Percentiles rank a stretch among this genome's conserved stretches.
Evolutionary conservation across 306 rosid genomes (phyloP).

Genomic region (Begonia fuchsioides): DNA sequence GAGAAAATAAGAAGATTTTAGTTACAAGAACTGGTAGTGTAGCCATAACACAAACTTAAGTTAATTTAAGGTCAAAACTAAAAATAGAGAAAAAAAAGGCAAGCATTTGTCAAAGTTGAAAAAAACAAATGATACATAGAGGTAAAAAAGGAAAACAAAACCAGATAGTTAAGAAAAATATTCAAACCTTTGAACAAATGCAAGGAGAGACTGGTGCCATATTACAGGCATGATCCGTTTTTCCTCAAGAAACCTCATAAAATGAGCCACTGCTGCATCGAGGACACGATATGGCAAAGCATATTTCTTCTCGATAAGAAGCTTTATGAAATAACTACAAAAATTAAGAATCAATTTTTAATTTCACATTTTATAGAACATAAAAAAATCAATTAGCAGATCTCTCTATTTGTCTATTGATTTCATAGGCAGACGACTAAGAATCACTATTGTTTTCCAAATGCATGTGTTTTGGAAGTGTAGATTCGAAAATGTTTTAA

Average conservation of each 20-base stretch:
- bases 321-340: slow-evolving; percentile 89
- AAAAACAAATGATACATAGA: background rate
- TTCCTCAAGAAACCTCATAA: slow-evolving; percentile 60
- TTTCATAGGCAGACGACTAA: too few species aligned
- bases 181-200: slow-evolving; percentile 76
- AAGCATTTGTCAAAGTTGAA: background rate
- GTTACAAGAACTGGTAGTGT: too few species aligned
- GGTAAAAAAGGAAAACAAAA: slow-evolving; percentile 1
- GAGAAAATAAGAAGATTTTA: background rate
- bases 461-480: too few species aligned
- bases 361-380: too few species aligned
- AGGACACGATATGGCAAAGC: slow-evolving; percentile 81
- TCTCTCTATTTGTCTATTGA: too few species aligned
- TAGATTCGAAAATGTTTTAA: too few species aligned
- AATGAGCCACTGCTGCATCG: slow-evolving; percentile 69
- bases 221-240: slow-evolving; percentile 79
- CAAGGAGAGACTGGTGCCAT: slow-evolving; percentile 96
- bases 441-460: too few species aligned
- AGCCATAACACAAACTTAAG: too few species aligned
- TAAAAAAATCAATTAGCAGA: background rate
- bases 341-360: background rate
- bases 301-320: slow-evolving; percentile 84
- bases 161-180: background rate
- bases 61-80: too few species aligned
- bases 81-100: too few species aligned